Evolutionary conservation across 2,329 filamentous ascomycete genomes (phyloP).

Genomic region (Botryosphaeria agaves): DNA sequence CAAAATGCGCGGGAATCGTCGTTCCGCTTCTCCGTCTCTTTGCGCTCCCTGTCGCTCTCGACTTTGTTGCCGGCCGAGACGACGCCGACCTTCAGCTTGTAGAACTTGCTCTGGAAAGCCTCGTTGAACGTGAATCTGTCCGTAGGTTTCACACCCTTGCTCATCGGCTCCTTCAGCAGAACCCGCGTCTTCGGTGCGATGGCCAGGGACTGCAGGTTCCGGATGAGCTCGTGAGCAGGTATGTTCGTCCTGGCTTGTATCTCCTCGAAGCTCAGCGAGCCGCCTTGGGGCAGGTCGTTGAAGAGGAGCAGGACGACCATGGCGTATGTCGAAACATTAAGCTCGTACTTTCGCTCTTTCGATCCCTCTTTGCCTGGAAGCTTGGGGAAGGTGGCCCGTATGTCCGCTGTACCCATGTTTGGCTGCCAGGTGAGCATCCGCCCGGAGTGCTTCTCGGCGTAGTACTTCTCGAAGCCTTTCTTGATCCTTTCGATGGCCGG

Average conservation of each 20-base stretch:
- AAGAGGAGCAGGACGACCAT: constrained; percentile 85
- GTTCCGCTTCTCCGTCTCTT: constrained; percentile 59
- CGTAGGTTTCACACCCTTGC: constrained; percentile 55
- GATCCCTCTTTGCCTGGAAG: constrained; percentile 51
- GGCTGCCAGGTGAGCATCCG: constrained; percentile 72
- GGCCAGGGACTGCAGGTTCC: constrained; percentile 65
- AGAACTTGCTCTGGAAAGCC: constrained; percentile 61
- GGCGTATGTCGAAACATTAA: constrained; percentile 82
- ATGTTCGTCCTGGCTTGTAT: constrained; percentile 75
- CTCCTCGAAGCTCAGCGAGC: constrained; percentile 47
- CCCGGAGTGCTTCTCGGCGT: constrained; percentile 72
- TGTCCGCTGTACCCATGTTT: constrained; percentile 66
- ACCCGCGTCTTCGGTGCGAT: constrained; percentile 72
- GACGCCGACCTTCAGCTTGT: constrained; percentile 80
- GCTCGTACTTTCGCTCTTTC: constrained; percentile 61
- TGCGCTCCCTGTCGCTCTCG: constrained; percentile 50
- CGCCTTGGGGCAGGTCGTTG: constrained; percentile 48
- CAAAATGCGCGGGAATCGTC: constrained; percentile 53
- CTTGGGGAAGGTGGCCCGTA: constrained; percentile 62
- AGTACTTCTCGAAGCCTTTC: constrained; percentile 76
- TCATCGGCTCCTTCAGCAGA: constrained; percentile 62
- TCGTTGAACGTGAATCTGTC: constrained; percentile 75
- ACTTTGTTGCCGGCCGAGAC: constrained; percentile 70
- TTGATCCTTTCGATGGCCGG: constrained; percentile 56
- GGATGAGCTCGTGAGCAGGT: constrained; percentile 51